A percentile compares a stretch with the other conserved stretches of the same genome.
These are phyloP conservation scores for Eucalyptus pauciflora DNA, from an alignment of 345 rosid genomes.

Conservation along the genomic window DNA sequence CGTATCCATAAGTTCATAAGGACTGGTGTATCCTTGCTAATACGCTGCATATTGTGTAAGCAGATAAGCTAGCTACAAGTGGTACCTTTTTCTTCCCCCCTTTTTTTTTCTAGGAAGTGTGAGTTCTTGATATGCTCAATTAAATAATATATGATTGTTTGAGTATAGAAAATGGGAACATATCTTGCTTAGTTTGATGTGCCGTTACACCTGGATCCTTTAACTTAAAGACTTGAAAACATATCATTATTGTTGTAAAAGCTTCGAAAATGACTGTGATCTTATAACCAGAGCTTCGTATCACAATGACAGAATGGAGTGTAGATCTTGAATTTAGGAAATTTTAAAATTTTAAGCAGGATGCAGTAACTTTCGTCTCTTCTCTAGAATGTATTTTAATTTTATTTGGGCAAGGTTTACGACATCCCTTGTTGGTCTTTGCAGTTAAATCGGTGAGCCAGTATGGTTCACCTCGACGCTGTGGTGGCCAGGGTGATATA, in stretches of 20 bases:
- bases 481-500: conserved; percentile 97
- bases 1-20: neutral
- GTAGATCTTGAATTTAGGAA: neutral
- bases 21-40: neutral
- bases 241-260: neutral
- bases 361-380: neutral
- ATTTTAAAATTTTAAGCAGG: neutral
- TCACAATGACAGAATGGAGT: neutral
- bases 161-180: neutral
- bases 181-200: neutral
- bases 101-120: neutral
- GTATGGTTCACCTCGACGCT: conserved; percentile 83
- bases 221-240: neutral
- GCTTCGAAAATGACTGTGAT: neutral
- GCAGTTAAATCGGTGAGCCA: conserved; percentile 71
- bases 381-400: neutral
- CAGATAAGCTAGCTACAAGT: neutral
- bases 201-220: neutral
- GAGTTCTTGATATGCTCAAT: neutral
- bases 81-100: neutral
- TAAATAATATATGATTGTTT: neutral
- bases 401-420: neutral
- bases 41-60: neutral
- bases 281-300: neutral
- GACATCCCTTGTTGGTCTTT: neutral